These are phyloP conservation scores for Coemansia sp. DNA, from an alignment of 192 early-diverging fungal genomes.

Conservation along the genomic window DNA sequence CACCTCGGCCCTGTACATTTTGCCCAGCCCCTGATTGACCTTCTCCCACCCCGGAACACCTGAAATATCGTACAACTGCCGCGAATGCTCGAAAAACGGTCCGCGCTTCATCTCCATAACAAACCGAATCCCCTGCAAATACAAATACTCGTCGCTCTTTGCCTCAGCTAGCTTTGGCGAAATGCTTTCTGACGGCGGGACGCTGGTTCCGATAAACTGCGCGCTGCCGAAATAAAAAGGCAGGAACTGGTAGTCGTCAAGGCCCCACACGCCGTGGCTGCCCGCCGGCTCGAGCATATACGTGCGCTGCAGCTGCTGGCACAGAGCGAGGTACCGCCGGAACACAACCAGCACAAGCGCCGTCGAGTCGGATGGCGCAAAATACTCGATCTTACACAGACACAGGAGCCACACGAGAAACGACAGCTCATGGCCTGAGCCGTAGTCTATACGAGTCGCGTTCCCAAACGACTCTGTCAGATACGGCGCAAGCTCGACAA, in stretches of 20 bases:
- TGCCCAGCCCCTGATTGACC: constrained; percentile 71
- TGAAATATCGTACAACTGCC: constrained; percentile 75
- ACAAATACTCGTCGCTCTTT: constrained; percentile 76
- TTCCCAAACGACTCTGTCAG: constrained; percentile 80
- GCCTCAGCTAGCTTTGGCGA: constrained; percentile 51
- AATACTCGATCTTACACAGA: constrained; percentile 66
- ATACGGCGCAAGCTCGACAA: constrained; percentile 74
- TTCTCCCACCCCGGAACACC: constrained; percentile 71
- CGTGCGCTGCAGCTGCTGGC: constrained; percentile 73
- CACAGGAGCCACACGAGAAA: constrained; percentile 85
- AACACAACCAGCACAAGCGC: constrained; percentile 76
- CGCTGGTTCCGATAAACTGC: constrained; percentile 70
- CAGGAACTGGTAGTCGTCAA: constrained; percentile 97
- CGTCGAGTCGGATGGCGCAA: constrained; percentile 63
- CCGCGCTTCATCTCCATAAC: constrained; percentile 71
- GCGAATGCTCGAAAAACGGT: constrained; percentile 76
- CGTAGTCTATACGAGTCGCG: constrained; percentile 91
- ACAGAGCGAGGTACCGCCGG: constrained; percentile 74
- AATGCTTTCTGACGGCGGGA: constrained; percentile 69
- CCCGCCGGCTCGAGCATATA: constrained; percentile 95
- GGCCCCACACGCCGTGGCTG: constrained; percentile 94
- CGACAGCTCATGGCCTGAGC: constrained; percentile 91
- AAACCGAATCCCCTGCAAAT: constrained; percentile 79
- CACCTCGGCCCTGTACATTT: constrained; percentile 76
- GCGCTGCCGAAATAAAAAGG: constrained; percentile 92